A percentile compares a stretch with the other conserved stretches of the same genome.
Evolutionary conservation across 2,329 filamentous ascomycete species (phyloP).

Genomic region (Fusarium sp.): DNA sequence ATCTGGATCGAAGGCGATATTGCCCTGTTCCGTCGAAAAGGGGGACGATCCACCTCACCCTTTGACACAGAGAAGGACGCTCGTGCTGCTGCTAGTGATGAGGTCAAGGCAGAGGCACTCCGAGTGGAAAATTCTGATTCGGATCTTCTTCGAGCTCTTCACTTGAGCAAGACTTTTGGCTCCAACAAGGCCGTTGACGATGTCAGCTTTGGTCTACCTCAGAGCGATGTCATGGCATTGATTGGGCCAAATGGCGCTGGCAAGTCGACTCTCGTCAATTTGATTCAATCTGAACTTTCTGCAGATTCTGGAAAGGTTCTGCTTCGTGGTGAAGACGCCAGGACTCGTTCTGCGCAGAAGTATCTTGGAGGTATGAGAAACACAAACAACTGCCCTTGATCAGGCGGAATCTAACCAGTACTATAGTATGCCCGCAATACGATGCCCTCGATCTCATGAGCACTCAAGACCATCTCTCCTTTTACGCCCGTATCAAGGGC

Average conservation of each 20-base stretch:
- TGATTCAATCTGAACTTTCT: neutral
- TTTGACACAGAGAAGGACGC: neutral
- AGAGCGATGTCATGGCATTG: conserved; percentile 78
- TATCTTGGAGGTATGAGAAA: conserved; percentile 77
- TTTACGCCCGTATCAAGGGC: conserved; percentile 85
- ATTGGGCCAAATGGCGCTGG: conserved; percentile 84
- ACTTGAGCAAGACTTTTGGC: conserved; percentile 77
- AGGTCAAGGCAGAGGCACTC: conserved; percentile 22
- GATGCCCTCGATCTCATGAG: conserved; percentile 89
- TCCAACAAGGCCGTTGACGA: conserved; percentile 75
- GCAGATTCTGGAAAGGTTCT: conserved; percentile 70
- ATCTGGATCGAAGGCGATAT: neutral
- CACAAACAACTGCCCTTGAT: conserved; percentile 74
- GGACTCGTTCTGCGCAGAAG: conserved; percentile 67
- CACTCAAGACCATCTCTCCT: conserved; percentile 80
- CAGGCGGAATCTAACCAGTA: conserved; percentile 48
- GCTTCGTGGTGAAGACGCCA: conserved; percentile 77
- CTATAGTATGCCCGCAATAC: conserved; percentile 84
- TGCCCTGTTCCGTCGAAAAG: neutral
- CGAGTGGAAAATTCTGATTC: conserved; percentile 49
- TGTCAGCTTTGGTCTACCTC: conserved; percentile 76
- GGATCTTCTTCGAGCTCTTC: conserved; percentile 70
- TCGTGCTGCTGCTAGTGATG: neutral
- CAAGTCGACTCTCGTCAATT: conserved; percentile 75
- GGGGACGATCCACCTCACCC: neutral